A percentile compares a stretch with the other conserved stretches of the same genome.
phyloP scores from a whole-genome alignment of 2,329 filamentous ascomycete species.

The Colletotrichum truncatum region DNA sequence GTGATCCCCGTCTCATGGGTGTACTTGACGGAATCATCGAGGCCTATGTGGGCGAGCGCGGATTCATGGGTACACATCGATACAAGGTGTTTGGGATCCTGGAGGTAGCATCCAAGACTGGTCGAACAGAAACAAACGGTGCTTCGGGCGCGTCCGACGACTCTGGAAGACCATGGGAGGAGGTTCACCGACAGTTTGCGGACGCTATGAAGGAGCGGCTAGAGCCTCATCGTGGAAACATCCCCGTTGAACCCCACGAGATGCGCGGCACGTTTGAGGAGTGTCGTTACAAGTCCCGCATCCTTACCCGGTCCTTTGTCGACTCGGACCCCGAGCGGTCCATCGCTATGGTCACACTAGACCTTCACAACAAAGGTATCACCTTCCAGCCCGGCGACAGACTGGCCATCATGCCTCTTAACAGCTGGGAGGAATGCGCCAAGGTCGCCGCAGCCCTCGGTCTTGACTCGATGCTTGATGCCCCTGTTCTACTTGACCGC shows the following conservation, averaged over 20 bases:
- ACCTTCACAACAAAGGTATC: slow-evolving; percentile 61
- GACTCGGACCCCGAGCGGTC: slow-evolving; percentile 55
- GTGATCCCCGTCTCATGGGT: slow-evolving; percentile 59
- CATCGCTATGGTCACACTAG: slow-evolving; percentile 59
- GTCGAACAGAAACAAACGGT: slow-evolving; percentile 62
- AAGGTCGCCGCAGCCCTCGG: slow-evolving; percentile 63
- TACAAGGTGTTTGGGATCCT: slow-evolving; percentile 67
- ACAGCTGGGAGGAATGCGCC: slow-evolving; percentile 62
- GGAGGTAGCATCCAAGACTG: slow-evolving; percentile 62
- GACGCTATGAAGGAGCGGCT: slow-evolving; percentile 64
- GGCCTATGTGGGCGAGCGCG: slow-evolving; percentile 62
- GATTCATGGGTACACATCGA: slow-evolving; percentile 65
- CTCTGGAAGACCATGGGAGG: slow-evolving; percentile 56
- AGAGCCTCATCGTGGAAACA: slow-evolving; percentile 56
- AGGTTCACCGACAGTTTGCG: slow-evolving; percentile 59
- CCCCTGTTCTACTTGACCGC: slow-evolving; percentile 46
- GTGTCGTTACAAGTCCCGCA: slow-evolving; percentile 57
- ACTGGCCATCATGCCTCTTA: slow-evolving; percentile 63
- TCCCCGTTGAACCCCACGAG: slow-evolving; percentile 58
- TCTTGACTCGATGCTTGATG: slow-evolving; percentile 55
- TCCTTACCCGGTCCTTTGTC: slow-evolving; percentile 55
- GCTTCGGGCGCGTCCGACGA: slow-evolving; percentile 54
- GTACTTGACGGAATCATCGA: slow-evolving; percentile 64
- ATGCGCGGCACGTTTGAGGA: slow-evolving; percentile 65
- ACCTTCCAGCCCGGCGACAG: slow-evolving; percentile 63